Percentiles rank a stretch among this genome's conserved stretches.
Evolutionary conservation across 2,329 filamentous ascomycete genomes (phyloP).

Genomic region (Neofusicoccum cordaticola): DNA sequence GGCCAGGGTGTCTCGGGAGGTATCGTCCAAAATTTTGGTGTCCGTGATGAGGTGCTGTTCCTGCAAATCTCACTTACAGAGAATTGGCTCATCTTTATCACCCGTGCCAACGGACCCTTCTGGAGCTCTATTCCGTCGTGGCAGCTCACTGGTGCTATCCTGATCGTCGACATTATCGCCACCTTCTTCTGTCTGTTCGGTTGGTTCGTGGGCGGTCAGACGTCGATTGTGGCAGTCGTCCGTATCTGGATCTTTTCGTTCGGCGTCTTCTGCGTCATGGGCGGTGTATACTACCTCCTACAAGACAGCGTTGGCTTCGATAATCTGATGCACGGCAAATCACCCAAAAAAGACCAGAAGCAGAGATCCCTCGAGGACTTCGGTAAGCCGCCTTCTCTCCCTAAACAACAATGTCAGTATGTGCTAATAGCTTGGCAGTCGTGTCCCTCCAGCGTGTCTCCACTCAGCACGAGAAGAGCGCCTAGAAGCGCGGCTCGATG

Average conservation of each 20-base stretch:
- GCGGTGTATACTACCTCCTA: constrained; percentile 73
- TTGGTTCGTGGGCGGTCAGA: constrained; percentile 69
- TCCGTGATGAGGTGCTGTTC: constrained; percentile 79
- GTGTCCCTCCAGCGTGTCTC: constrained; percentile 87
- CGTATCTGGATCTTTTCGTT: constrained; percentile 91
- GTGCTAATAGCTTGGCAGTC: constrained; percentile 60
- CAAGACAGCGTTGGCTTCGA: constrained; percentile 80
- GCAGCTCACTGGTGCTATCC: constrained; percentile 75
- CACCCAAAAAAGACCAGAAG: constrained; percentile 75
- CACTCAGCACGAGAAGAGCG: constrained; percentile 85
- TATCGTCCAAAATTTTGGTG: constrained; percentile 87
- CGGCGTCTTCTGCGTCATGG: constrained; percentile 82
- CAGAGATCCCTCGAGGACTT: constrained; percentile 87
- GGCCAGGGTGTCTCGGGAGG: constrained; percentile 64
- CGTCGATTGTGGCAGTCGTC: constrained; percentile 78
- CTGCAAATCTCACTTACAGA: constrained; percentile 86
- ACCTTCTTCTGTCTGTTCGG: constrained; percentile 85
- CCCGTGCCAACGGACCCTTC: constrained; percentile 87
- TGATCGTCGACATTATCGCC: constrained; percentile 78
- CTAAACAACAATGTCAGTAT: not conserved
- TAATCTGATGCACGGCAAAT: constrained; percentile 91
- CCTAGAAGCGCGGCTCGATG: constrained; percentile 47
- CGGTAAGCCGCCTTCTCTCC: constrained; percentile 57
- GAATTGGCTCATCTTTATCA: constrained; percentile 97
- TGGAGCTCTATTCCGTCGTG: constrained; percentile 87